phyloP scores from a whole-genome alignment of 1,284 basidiomycete species.

The Leccinum glutinopallens region DNA sequence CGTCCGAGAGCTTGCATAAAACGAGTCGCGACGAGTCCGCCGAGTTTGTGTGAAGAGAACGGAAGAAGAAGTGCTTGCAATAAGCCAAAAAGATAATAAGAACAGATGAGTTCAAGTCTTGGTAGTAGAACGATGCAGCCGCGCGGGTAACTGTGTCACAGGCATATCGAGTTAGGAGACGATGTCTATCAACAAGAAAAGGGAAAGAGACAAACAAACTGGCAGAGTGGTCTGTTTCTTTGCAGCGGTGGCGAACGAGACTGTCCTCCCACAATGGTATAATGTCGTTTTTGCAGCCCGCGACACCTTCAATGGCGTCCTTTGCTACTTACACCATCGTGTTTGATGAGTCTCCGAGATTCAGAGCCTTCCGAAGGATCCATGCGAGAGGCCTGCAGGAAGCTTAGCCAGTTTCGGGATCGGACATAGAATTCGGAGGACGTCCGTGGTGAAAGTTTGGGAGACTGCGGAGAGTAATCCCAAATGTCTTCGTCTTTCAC shows the following conservation, averaged over 20 bases:
- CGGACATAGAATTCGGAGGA: slow-evolving; percentile 37
- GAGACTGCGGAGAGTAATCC: slow-evolving; percentile 21
- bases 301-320: no score
- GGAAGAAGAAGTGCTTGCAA: slow-evolving; percentile 3
- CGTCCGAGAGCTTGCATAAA: slow-evolving; percentile 31
- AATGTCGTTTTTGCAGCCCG: no score
- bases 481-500: slow-evolving; percentile 46
- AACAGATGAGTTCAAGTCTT: no score
- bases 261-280: no score
- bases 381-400: slow-evolving; percentile 46
- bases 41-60: slow-evolving; percentile 4
- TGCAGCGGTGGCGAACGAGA: no score
- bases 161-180: no score
- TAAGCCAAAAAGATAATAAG: slow-evolving; percentile 4
- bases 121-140: no score
- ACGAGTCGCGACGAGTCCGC: slow-evolving; percentile 5
- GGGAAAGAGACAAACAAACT: no score
- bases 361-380: slow-evolving; percentile 40
- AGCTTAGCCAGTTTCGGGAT: slow-evolving; percentile 29
- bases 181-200: no score
- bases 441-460: slow-evolving; percentile 18
- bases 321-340: neutral
- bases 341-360: slow-evolving; percentile 38
- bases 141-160: no score
- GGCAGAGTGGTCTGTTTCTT: no score